Base-by-base conservation (phyloP, 495 filamentous ascomycete genomes). In the Niebla homalea region DNA sequence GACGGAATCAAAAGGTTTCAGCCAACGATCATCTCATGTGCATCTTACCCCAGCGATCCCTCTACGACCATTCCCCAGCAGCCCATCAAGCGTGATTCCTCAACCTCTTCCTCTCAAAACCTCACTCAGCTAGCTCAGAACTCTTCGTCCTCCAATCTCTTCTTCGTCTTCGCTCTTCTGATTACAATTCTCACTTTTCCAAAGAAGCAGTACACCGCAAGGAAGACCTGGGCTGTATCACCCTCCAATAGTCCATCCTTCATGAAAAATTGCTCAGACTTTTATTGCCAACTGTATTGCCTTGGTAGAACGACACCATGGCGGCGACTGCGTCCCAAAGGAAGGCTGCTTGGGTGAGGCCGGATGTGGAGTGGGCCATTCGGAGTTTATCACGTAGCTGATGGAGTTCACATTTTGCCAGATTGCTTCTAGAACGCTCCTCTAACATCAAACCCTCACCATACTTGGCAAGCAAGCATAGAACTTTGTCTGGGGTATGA, bases 171-270 rank as follows among this genome's bases (percentile, higher is more conserved):
- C 23, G 66, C 60, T 66, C 74, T 78, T 15, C 65, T 62, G 53
- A 75, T 61, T 43, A 66, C 65, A 44, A 79, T 60, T 20, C 72
- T 64, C 43, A 73, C 38, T 67, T 80, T 82, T 63, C 81, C 75
- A 48, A 81, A 80, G 64, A 63, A 77, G 19, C 71, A 67, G 57
- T 80, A 80, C 2, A 65, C 66, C 14, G 67, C 70, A 48, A 78
- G 78, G 55, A 68, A 79, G 5, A 71, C 64, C 0, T 43, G 47
- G 22, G 48, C 64, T 21, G 60, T 71, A 11, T 67, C 69, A 1
- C 78, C 74, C 4, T 53, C 57, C 42, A 55, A 53, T 0, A 70
- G 49, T 1, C 76, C 73, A 46, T 72, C 73, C 58, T 71, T 69
- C 7, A 50, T 56, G 42, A 71, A 57, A 81, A 82, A 20, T 67